Base-by-base conservation (phyloP, 1,284 basidiomycete genomes). In the Puccinia novopanici region DNA sequence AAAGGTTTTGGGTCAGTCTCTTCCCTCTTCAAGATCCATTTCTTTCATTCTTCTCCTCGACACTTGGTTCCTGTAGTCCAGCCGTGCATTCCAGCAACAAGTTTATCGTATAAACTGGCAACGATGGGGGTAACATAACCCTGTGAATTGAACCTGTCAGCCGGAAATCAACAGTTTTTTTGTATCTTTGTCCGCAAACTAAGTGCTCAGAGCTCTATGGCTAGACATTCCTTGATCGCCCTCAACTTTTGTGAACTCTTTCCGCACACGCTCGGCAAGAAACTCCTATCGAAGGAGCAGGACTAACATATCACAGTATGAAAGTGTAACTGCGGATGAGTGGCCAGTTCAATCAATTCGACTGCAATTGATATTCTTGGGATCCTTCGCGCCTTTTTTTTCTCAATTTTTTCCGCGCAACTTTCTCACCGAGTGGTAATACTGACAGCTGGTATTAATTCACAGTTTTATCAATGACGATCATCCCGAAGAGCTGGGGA, bases 1-100 rank as follows among this genome's bases (percentile, higher is more conserved):
- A 80, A 80, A 74, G 78, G 78, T 22, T 80, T 80, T 55, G 78
- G 78, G 78, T 80, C n/a, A 63, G 78, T 72, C 70, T 50, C n/a
- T 50, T 27, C 9, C 42, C 13, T 34, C 17, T 27, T 42, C 13
- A 68, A 59, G 55, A 27, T 57, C 34, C 27, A 4, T 34, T 67
- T 6, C 13, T 63, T 63, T 34, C 5, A 63, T 63, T 22, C 48
- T 48, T 2, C 8, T 34, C 12, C 15, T 67, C 19, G 2, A 9
- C 67, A 50, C 22, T 30, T 10, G 19, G 8, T 6, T 22, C 52
- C 68, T 30, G 0, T 13, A 27, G 37, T 6, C 30, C 48, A 19
- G 5, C 30, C 24, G 27, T 34, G 63, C 30, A 12, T 17, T 4
- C 50, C 17, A 52, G 50, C 17, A 12, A 4, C 19, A 17, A 52